Evolutionary conservation across 768 basidiomycete species (phyloP), one percentile per base, ranked within the genome.

Genomic region (Pisolithus tinctorius): DNA sequence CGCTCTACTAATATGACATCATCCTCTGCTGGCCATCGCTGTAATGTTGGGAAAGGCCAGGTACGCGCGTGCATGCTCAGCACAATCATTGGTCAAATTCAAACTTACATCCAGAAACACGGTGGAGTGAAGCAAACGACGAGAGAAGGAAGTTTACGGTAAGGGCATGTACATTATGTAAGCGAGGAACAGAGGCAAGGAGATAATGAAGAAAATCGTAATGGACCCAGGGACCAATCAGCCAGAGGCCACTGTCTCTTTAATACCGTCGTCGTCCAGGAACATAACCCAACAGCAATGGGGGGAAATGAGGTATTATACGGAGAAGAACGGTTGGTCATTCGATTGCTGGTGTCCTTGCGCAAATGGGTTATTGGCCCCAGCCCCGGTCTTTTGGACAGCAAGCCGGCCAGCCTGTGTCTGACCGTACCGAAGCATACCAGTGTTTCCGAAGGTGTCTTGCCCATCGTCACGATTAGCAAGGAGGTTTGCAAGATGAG

Each of bases 361-460:
- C 45, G 82, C 76, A 64, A 89, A 89, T 1, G 88, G 86, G 62
- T 86, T 89, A 64, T 79, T 76, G 11, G 63, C 64, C 25, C 63
- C 67, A 47, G 58, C 65, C 25, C 80, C 78, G 49, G 79, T 74
- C 64, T 71, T 71, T 56, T 81, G 78, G 10, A 61, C 55, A 20
- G 73, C 57, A 31, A 81, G 36, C 6, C 72, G 69, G 8, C 81
- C 81, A 16, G 79, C 82, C 34, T 76, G 73, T 0, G 80, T 79
- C 46, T 80, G 73, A 2, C 82, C 83, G 53, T 82, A 88, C 75
- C 93, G 80, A 55, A 95, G 64, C 47, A 74, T 55, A 17, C 95
- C 95, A 30, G 82, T 60, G 65, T 98, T 99, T 47, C 95, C 95
- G 63, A 97, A 98, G 48, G 95, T 95, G 69, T 99, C 96, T 64